phyloP scores from a whole-genome alignment of 768 basidiomycete species.

The Rubroboletus pulcherrimus region DNA sequence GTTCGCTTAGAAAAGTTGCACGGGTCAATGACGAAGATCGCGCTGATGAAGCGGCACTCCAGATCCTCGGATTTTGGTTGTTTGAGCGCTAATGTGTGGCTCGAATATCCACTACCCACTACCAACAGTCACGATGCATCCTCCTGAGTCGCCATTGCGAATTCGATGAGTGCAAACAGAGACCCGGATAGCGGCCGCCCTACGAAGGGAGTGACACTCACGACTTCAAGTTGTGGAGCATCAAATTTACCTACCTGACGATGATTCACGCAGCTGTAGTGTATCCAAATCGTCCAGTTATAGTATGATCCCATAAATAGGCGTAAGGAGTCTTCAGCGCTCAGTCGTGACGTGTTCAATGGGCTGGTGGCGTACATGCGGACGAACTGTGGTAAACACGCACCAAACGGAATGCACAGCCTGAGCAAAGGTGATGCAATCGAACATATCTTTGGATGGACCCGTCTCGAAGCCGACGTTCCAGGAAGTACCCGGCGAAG shows the following conservation, averaged over 20 bases:
- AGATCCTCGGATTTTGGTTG: not conserved
- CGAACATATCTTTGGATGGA: not conserved
- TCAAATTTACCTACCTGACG: not conserved
- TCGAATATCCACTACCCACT: not conserved
- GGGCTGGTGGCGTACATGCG: not conserved
- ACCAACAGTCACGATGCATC: not conserved
- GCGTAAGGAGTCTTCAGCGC: not conserved
- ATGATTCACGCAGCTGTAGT: not conserved
- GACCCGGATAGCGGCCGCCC: not conserved
- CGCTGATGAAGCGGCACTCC: not conserved
- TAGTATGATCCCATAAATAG: not conserved
- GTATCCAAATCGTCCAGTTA: not conserved
- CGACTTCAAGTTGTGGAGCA: not conserved
- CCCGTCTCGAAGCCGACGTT: not conserved
- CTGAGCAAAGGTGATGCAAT: not conserved
- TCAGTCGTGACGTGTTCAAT: not conserved
- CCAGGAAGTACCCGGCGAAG: not conserved
- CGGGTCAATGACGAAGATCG: not conserved
- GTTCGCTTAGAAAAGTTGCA: not conserved
- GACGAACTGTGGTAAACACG: not conserved
- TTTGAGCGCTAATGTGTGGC: not conserved
- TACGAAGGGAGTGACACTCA: not conserved
- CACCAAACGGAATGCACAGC: not conserved
- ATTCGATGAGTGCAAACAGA: not conserved
- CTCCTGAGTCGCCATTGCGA: not conserved